Base-by-base conservation (phyloP, 2,329 filamentous ascomycete genomes). In the Monosporascus sp. region DNA sequence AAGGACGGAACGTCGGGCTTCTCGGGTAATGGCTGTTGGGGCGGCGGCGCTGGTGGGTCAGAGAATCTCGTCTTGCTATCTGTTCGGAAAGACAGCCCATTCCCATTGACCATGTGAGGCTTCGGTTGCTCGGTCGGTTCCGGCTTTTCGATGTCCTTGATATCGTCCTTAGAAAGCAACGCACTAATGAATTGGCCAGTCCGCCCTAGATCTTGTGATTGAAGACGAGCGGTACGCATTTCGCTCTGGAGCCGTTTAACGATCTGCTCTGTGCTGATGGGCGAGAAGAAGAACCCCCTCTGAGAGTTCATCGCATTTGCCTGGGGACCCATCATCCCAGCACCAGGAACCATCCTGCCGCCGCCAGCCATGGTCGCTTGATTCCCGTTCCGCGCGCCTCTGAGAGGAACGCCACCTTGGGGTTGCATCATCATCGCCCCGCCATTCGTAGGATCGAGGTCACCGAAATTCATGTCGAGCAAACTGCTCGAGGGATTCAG, bases 201-300 rank as follows among this genome's bases (percentile, higher is more conserved):
- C 52, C 91, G 85, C 37, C 84, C 81, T 31, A 99, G 80, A 60
- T 97, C 93, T 63, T 91, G 87, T 3, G 89, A 86, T 67, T 97
- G 93, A 57, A 96, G 83, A 61, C 88, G 88, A 41, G 94, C 93
- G 63, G 86, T 86, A 67, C 92, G 90, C 81, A 97, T 90, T 73
- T 99, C 94, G 64, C 84, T 82, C 91, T 89, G 88, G 50, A 94
- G 76, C 66, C 85, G 86, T 68, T 96, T 97, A 39, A 97, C 87
- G 52, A 99, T 92, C 62, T 96, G 90, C 68, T 99, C 94, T 44
- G 95, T 94, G 6, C 90, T 95, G 58, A 97, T 85, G 0, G 92
- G 90, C 6, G 89, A 89, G 52, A 95, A 77, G 84, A 90, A 95
- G 63, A 91, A 91, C 38, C 90, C 89, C 50, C 90, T 81, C 61